Conservation (phyloP, 2,329 filamentous ascomycete genomes). For the Xylariomycetidae sp. region DNA sequence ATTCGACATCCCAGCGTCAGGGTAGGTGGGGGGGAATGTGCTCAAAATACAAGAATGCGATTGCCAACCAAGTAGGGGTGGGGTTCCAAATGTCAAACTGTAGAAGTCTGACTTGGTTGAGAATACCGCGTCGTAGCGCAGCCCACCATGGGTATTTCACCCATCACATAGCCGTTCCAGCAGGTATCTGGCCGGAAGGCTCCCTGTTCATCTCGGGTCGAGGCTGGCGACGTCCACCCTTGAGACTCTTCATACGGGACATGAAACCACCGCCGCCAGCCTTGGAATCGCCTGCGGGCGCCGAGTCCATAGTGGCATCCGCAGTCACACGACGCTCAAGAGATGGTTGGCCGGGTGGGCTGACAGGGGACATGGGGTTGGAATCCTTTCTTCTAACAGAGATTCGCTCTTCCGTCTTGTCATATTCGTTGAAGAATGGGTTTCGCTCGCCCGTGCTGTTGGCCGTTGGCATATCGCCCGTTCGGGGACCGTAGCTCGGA, state of each 20-base stretch:
- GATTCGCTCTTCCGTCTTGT: constrained; percentile 48
- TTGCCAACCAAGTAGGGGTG: too few species aligned
- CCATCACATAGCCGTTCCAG: constrained; percentile 16
- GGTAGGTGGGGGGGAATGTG: too few species aligned
- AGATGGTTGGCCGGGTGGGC: constrained; percentile 46
- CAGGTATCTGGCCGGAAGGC: constrained; percentile 12
- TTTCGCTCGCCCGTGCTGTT: constrained; percentile 51
- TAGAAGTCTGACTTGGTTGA: too few species aligned
- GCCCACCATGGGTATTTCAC: background rate
- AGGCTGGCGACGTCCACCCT: constrained; percentile 60
- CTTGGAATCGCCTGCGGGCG: constrained; percentile 40
- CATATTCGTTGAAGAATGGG: constrained; percentile 81
- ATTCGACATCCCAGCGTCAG: too few species aligned
- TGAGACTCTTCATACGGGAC: constrained; percentile 77
- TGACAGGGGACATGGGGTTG: constrained; percentile 34
- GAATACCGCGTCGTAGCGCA: too few species aligned
- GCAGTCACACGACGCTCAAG: constrained; percentile 63
- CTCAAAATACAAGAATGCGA: too few species aligned
- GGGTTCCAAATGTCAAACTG: too few species aligned
- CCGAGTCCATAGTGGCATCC: constrained; percentile 43
- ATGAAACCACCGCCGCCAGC: constrained; percentile 58
- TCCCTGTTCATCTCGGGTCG: constrained; percentile 28
- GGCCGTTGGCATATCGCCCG: constrained; percentile 33
- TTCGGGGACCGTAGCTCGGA: constrained; percentile 45
- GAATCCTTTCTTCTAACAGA: constrained; percentile 36